Base-by-base conservation (phyloP, 768 basidiomycete genomes). In the Pulveroboletus frians region DNA sequence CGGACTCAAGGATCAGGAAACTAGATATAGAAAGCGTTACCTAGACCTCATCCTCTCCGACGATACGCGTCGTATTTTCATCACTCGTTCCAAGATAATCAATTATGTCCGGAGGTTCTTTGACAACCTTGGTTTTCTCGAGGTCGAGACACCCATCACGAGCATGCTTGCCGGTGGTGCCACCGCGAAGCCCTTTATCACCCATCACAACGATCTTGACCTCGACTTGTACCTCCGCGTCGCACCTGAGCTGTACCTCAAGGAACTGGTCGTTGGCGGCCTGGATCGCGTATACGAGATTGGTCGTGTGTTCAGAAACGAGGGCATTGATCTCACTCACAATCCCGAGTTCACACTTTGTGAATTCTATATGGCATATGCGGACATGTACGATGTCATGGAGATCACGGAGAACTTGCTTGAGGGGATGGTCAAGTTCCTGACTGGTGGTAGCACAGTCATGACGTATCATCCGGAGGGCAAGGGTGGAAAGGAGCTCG, bases 331-430 rank as follows among this genome's bases (percentile, higher is more conserved):
- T 72, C 73, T 99, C 56, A 99, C 96, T 15, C 96, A 99, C 70
- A 99, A 99, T 71, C 96, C 96, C 57, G 96, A 99, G 69, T 97
- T 97, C 74, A 90, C 92, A 5, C 95, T 97, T 72, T 98, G 95
- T 78, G 95, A 99, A 73, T 98, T 99, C 72, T 99, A 98, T 66
- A 98, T 99, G 95, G 95, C 96, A 27, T 98, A 97, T 60, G 96
- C 96, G 50, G 96, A 98, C 68, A 94, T 95, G 93, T 87, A 91
- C 73, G 96, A 98, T 64, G 50, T 98, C 50, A 97, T 99, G 95
- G 96, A 97, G 36, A 77, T 98, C 49, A 99, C 96, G 14, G 96
- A 99, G 70, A 71, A 73, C 37, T 76, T 99, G 73, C 66, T 98
- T 15, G 89, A 93, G 62, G 91, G 93, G 8, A 71, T 99, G 70